phyloP scores from a whole-genome alignment of 2,329 filamentous ascomycete species.

The Aspergillus flavus region DNA sequence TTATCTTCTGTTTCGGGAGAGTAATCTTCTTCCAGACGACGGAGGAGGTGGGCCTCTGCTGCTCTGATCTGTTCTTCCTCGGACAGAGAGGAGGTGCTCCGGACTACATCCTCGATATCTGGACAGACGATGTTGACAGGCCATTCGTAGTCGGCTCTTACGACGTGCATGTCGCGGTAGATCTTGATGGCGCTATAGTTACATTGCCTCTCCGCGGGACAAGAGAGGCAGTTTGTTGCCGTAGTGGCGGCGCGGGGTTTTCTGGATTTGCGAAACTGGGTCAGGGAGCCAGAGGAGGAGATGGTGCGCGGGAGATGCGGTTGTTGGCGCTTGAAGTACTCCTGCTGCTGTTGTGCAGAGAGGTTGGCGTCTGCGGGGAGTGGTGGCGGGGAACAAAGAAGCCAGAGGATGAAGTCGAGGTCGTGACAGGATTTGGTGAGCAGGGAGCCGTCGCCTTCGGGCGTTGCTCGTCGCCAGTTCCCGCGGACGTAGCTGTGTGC shows the following conservation, averaged over 20 bases:
- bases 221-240: constrained; percentile 86
- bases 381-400: constrained; percentile 73
- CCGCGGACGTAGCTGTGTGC: constrained; percentile 86
- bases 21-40: constrained; percentile 58
- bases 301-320: constrained; percentile 76
- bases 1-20: constrained; percentile 55
- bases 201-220: constrained; percentile 73
- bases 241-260: constrained; percentile 75
- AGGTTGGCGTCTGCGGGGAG: constrained; percentile 17
- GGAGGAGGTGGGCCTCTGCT: constrained; percentile 55
- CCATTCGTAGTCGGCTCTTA: constrained; percentile 71
- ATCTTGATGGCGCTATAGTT: constrained; percentile 84
- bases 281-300: constrained; percentile 74
- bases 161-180: constrained; percentile 72
- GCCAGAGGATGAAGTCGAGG: constrained; percentile 89
- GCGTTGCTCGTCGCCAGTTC: constrained; percentile 83
- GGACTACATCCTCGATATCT: constrained; percentile 79
- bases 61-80: constrained; percentile 14
- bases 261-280: constrained; percentile 73
- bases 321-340: constrained; percentile 33
- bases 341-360: background rate
- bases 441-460: constrained; percentile 73
- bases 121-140: constrained; percentile 87
- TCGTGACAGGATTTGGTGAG: constrained; percentile 97
- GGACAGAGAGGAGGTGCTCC: constrained; percentile 5